Evolutionary conservation across 768 basidiomycete species (phyloP).

Genomic region (Auricularia auricula-judae): DNA sequence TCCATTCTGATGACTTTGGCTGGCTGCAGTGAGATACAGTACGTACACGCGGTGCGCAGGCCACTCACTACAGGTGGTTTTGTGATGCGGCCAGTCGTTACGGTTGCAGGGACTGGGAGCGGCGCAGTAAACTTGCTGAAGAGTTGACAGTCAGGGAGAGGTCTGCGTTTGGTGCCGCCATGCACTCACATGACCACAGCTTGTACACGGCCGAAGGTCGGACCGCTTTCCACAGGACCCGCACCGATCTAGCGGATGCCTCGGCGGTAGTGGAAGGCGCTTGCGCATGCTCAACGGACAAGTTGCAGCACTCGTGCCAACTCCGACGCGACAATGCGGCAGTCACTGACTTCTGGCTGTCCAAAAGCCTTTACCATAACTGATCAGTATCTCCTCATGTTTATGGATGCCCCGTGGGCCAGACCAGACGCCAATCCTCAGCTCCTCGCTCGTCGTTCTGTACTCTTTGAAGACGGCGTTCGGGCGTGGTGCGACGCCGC

Average conservation of each 20-base stretch:
- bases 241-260: background rate
- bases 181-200: background rate
- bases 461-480: conserved; percentile 62
- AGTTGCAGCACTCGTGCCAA: background rate
- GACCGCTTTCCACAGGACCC: background rate
- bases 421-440: conserved; percentile 72
- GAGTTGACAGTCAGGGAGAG: background rate
- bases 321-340: background rate
- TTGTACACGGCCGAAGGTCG: background rate
- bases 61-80: background rate
- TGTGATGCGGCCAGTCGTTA: background rate
- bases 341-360: conserved; percentile 24
- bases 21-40: too few relatives aligned
- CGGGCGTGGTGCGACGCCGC: conserved; percentile 57
- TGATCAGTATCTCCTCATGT: conserved; percentile 78
- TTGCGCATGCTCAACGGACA: too few relatives aligned
- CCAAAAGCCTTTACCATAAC: conserved; percentile 88
- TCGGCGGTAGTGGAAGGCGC: background rate
- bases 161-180: background rate
- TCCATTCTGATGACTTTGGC: background rate
- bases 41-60: background rate
- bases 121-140: background rate
- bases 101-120: background rate
- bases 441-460: conserved; percentile 42
- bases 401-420: conserved; percentile 48